Evolutionary conservation across 2,329 filamentous ascomycete species (phyloP).

Genomic region (Lachnellula cervina): DNA sequence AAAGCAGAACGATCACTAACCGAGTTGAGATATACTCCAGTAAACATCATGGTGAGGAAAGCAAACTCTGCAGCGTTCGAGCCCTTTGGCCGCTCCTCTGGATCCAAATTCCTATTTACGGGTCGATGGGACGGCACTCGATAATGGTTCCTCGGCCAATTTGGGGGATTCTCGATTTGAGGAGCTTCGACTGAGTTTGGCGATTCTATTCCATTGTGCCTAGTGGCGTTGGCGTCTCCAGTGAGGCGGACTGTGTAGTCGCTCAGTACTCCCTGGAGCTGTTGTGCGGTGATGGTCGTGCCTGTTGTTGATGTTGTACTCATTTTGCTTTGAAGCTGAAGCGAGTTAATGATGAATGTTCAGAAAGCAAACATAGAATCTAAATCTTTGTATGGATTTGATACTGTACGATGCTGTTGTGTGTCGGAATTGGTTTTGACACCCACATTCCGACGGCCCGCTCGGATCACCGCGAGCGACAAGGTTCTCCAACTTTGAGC

Average conservation of each 20-base stretch:
- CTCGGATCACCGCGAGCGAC: not conserved
- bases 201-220: not conserved
- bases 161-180: constrained; percentile 26
- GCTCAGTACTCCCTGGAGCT: constrained; percentile 36
- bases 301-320: not conserved
- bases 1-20: constrained; percentile 28
- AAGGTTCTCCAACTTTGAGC: not conserved
- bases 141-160: constrained; percentile 45
- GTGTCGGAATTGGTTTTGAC: not conserved
- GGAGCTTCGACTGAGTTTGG: not conserved
- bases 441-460: not conserved
- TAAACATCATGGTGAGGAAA: constrained; percentile 48
- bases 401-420: not conserved
- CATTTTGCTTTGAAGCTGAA: not conserved
- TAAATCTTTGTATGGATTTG: too few relatives aligned
- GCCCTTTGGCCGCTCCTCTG: constrained; percentile 39
- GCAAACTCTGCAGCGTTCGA: constrained; percentile 39
- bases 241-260: constrained; percentile 45
- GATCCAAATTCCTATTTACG: constrained; percentile 39
- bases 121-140: constrained; percentile 45
- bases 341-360: too few relatives aligned
- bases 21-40: constrained; percentile 40
- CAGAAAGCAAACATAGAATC: too few relatives aligned
- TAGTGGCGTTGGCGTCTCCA: constrained; percentile 16
- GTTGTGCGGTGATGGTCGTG: constrained; percentile 11